These are phyloP conservation scores for Phytophthora quininea DNA, from an alignment of 352 stramenopile species.

Conservation along the genomic window DNA sequence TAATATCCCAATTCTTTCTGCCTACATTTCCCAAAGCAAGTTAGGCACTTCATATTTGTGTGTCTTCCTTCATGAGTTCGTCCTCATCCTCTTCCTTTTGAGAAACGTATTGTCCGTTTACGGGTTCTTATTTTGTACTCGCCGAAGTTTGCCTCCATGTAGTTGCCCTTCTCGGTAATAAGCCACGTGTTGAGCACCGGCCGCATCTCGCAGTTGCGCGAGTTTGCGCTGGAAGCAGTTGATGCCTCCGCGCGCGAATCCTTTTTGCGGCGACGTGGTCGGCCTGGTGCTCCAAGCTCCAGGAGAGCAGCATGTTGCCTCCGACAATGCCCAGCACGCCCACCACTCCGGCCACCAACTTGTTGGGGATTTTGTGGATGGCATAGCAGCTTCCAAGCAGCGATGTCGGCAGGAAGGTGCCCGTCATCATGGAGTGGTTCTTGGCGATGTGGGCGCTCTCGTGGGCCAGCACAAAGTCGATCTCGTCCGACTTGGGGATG, in stretches of 20 bases:
- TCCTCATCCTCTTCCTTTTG: no score
- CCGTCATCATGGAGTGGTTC: slow-evolving; percentile 78
- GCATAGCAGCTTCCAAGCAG: slow-evolving; percentile 57
- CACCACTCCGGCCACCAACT: slow-evolving; percentile 57
- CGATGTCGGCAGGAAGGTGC: slow-evolving; percentile 61
- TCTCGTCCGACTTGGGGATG: slow-evolving; percentile 73
- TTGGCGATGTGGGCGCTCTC: slow-evolving; percentile 84
- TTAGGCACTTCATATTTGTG: no score
- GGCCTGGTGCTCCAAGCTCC: slow-evolving; percentile 81
- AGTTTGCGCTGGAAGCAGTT: slow-evolving; percentile 79
- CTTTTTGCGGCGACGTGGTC: slow-evolving; percentile 76
- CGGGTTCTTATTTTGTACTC: no score
- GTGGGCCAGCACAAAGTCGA: slow-evolving; percentile 85
- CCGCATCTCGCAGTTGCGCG: slow-evolving; percentile 75
- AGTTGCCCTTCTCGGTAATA: slow-evolving; percentile 84
- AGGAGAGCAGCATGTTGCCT: slow-evolving; percentile 74
- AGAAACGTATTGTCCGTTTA: no score
- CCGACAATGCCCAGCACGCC: slow-evolving; percentile 52
- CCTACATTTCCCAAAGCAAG: no score
- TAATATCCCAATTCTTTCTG: no score
- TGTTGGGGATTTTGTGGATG: slow-evolving; percentile 81
- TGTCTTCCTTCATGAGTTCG: no score
- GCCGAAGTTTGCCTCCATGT: no score
- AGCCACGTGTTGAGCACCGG: slow-evolving; percentile 60
- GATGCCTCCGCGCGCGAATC: slow-evolving; percentile 73